Evolutionary conservation across 768 basidiomycete species (phyloP), one percentile per base, ranked within the genome.

Genomic region (Sistotremastrum suecicum): DNA sequence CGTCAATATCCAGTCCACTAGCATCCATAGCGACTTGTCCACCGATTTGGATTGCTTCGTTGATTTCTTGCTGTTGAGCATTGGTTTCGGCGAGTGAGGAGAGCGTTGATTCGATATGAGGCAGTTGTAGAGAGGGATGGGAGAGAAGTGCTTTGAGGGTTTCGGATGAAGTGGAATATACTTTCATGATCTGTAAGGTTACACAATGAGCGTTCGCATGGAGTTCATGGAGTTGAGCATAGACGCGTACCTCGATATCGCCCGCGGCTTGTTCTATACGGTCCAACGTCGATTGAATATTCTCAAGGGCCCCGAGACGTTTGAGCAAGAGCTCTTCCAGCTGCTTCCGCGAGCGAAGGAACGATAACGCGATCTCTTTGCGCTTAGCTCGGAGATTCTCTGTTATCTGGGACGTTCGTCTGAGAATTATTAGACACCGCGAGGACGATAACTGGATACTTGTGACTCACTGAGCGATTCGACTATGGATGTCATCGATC

Each of bases 241-340:
- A n/a, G 7, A 12, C 30, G 56, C 65, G 38, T 57, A 91, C 91
- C 69, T 89, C 81, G 7, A 91, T 70, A 60, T 97, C 85, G 3
- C 81, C 82, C 31, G 85, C 85, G n/a, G 91, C 86, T 3, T 79
- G 74, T 62, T 98, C 89, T 4, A 97, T 87, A 39, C 76, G 73
- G 39, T 87, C 65, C 35, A 95, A 60, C 0, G 90, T 89, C 8
- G 75, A 67, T 51, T 84, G 78, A 5, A 97, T 66, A 35, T 78
- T 84, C 47, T 78, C 74, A 4, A 89, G 65, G 1, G 88, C 80
- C 7, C 68, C 73, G 3, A 91, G 60, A 8, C 90, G 78, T 56
- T 89, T 89, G 30, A 64, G 63, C 10, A 92, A 64, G 0, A 91
- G 61, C 8, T 82, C 84, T 52, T 92, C 83, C 5, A 91, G 65